These are phyloP conservation scores for Pouteria glomerata DNA, from an alignment of 148 eudicot genomes.

Conservation along the genomic window DNA sequence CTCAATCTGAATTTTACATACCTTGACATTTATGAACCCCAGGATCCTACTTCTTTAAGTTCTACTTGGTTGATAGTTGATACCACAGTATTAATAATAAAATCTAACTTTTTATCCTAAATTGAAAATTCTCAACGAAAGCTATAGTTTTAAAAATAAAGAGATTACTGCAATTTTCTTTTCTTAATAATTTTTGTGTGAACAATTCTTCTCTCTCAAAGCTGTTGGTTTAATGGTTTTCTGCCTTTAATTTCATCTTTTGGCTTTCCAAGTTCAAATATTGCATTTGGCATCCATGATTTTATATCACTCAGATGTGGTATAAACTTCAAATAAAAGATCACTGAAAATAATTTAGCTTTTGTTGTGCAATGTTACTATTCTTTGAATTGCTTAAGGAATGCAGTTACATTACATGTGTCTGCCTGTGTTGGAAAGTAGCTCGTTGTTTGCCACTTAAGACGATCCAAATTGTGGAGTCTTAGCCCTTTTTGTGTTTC, in stretches of 20 bases:
- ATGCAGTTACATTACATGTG: not conserved
- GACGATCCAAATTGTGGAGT: not conserved
- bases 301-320: not conserved
- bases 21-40: too few relatives aligned
- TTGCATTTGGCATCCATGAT: not conserved
- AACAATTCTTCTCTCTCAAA: too few relatives aligned
- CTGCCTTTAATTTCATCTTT: not conserved
- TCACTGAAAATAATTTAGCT: not conserved
- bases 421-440: not conserved
- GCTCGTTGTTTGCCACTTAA: not conserved
- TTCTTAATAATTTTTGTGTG: too few relatives aligned
- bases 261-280: not conserved
- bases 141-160: too few relatives aligned
- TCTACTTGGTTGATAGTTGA: too few relatives aligned
- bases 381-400: not conserved
- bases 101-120: too few relatives aligned
- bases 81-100: too few relatives aligned
- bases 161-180: too few relatives aligned
- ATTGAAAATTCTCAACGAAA: too few relatives aligned
- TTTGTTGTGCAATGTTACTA: not conserved
- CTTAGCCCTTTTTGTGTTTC: conserved; percentile 9
- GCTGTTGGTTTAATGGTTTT: too few relatives aligned
- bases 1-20: too few relatives aligned
- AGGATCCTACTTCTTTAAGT: too few relatives aligned
- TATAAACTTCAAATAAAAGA: not conserved